Base-by-base conservation (phyloP, 345 rosid genomes). In the Gynandropsis gynandra region DNA sequence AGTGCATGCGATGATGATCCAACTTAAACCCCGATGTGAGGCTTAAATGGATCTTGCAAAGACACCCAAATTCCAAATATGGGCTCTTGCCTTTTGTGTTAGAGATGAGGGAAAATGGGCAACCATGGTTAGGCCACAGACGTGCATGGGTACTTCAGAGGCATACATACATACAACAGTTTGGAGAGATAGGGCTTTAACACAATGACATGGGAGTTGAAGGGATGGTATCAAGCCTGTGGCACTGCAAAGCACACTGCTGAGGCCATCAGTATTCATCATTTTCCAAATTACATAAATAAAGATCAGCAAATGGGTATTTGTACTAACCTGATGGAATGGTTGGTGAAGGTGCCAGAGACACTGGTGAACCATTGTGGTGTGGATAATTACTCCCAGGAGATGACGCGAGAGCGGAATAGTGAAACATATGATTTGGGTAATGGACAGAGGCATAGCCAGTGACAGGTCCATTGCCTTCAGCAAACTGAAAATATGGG, bases 221-320 rank as follows among this genome's bases (percentile, higher is more conserved):
- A 24, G 81, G 79, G 71, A 59, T 58, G 60, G 74, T n/a, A n/a
- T 78, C 79, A 89, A 76, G 89, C 98, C 98, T 86, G 98, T 62
- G 89, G 95, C 74, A 83, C 87, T 76, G 96, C 98, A 78, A 83
- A 90, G 69, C 90, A 83, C 74, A 86, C 98, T 89, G 97, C 79
- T 83, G 85, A 72, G 80, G 77, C 67, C 72, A 58, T 86, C 71
- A 85, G 83, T 67, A 76, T 44, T 54, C 51, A 59, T 57, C 24
- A 14, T 1, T 61, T 54, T 42, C 42, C 57, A n/a, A 54, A 16
- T 54, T 42, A 32, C 42, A 1, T 31, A n/a, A n/a, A 66, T 16
- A 15, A 47, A 53, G 17, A 41, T 12, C 32, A 11, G 37, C 55
- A 55, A 32, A 13, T 21, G 10, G 47, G 10, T 8, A 33, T 2